phyloP scores from a whole-genome alignment of 495 filamentous ascomycete genomes.

The Chaetomium fimeti region DNA sequence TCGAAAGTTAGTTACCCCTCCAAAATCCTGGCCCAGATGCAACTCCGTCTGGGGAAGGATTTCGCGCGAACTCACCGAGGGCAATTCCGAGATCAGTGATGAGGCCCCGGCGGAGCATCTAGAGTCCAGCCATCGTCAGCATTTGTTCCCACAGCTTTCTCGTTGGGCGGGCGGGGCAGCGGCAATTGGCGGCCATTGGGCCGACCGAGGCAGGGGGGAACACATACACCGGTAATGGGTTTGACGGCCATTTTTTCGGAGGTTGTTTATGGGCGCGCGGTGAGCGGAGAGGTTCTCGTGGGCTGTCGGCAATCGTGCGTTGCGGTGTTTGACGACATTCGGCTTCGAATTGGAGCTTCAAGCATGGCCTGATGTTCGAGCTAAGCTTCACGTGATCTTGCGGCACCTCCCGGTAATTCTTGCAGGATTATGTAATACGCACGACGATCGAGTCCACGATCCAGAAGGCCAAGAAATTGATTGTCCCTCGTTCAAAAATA shows the following conservation, averaged over 20 bases:
- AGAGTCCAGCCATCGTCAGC: constrained; percentile 22
- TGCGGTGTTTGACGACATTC: constrained; percentile 36
- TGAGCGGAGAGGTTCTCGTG: constrained; percentile 26
- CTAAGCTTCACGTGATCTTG: constrained; percentile 30
- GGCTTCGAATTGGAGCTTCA: constrained; percentile 26
- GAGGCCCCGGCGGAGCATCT: constrained; percentile 54
- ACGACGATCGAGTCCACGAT: too few species aligned
- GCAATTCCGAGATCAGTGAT: constrained; percentile 46
- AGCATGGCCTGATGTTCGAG: constrained; percentile 33
- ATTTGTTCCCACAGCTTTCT: not conserved
- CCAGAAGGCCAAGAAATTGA: too few species aligned
- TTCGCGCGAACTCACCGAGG: constrained; percentile 39
- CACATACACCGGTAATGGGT: constrained; percentile 46
- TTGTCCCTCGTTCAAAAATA: too few species aligned
- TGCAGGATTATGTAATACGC: not conserved
- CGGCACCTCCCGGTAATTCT: not conserved
- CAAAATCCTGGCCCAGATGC: not conserved
- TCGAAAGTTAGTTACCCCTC: constrained; percentile 14
- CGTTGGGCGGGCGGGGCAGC: not conserved
- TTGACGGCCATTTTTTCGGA: constrained; percentile 25
- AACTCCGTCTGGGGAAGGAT: not conserved
- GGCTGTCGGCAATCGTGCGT: constrained; percentile 13
- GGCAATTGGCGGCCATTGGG: constrained; percentile 24
- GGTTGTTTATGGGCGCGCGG: constrained; percentile 1
- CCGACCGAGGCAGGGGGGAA: not conserved